A percentile compares a stretch with the other conserved stretches of the same genome.
Evolutionary conservation across 108 stramenopile species (phyloP).

Genomic region (Pseudonitzschia delicatissima): DNA sequence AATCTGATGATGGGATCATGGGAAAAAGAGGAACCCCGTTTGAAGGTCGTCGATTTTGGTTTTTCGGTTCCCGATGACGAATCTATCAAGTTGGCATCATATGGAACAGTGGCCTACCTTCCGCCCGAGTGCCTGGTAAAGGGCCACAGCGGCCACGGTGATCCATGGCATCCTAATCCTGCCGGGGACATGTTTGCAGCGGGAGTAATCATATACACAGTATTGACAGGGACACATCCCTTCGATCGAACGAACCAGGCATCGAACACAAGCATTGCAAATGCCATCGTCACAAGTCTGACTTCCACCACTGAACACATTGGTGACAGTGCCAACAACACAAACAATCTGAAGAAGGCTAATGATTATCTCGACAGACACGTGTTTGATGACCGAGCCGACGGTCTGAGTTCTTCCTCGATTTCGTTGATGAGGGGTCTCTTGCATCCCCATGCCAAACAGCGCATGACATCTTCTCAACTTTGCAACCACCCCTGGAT

Average conservation of each 20-base stretch:
- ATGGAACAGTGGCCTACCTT: conserved; percentile 29
- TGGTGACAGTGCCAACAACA: background rate
- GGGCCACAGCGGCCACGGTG: background rate
- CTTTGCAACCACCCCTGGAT: conserved; percentile 39
- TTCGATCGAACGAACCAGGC: conserved; percentile 13
- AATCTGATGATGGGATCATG: conserved; percentile 7
- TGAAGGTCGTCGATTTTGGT: conserved; percentile 37
- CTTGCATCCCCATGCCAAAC: conserved; percentile 28
- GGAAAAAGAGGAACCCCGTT: background rate
- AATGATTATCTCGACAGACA: conserved; percentile 6
- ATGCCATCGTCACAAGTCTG: background rate
- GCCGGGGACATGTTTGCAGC: conserved; percentile 81
- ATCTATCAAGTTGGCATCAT: conserved; percentile 42
- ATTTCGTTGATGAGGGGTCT: conserved; percentile 22
- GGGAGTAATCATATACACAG: conserved; percentile 89
- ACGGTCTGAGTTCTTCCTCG: conserved; percentile 23
- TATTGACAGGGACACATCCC: conserved; percentile 63
- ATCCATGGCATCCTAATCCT: conserved; percentile 8
- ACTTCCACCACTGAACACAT: background rate
- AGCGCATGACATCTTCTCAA: conserved; percentile 13
- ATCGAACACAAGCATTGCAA: background rate
- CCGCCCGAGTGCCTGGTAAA: conserved; percentile 24
- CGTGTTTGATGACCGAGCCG: conserved; percentile 33
- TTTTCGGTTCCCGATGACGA: conserved; percentile 18
- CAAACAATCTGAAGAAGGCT: background rate